phyloP scores from a whole-genome alignment of 2,329 filamentous ascomycete species.

The Fusarium sp. region DNA sequence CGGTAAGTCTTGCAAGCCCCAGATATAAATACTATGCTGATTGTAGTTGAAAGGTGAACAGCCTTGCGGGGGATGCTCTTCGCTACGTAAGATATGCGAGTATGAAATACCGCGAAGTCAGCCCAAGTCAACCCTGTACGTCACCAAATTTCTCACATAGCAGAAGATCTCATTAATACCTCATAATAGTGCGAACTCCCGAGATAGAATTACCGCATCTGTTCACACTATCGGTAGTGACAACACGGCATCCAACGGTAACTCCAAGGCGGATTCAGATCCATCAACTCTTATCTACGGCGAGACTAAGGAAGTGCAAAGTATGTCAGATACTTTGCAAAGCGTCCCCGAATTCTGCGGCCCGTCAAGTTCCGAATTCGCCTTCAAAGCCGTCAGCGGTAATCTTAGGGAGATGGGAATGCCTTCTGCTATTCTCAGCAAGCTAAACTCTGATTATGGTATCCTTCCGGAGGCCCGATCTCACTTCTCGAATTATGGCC shows the following conservation, averaged over 20 bases:
- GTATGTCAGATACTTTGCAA: accelerated
- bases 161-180: background rate
- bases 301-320: accelerated
- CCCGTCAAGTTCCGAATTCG: background rate
- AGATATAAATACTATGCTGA: too few relatives aligned
- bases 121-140: background rate
- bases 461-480: background rate
- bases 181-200: background rate
- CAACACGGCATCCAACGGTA: accelerated
- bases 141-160: background rate
- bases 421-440: background rate
- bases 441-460: background rate
- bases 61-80: too few relatives aligned
- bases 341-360: background rate
- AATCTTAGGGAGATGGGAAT: background rate
- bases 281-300: accelerated
- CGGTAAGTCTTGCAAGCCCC: too few relatives aligned
- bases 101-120: background rate
- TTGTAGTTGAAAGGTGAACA: too few relatives aligned
- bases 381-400: background rate
- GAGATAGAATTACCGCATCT: accelerated
- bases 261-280: background rate
- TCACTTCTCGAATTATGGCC: background rate
- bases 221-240: accelerated
- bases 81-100: background rate